Percentiles rank a stretch among this genome's conserved stretches.
Conservation (phyloP, 805 yeast species). For the Saturnispora quitensis region DNA sequence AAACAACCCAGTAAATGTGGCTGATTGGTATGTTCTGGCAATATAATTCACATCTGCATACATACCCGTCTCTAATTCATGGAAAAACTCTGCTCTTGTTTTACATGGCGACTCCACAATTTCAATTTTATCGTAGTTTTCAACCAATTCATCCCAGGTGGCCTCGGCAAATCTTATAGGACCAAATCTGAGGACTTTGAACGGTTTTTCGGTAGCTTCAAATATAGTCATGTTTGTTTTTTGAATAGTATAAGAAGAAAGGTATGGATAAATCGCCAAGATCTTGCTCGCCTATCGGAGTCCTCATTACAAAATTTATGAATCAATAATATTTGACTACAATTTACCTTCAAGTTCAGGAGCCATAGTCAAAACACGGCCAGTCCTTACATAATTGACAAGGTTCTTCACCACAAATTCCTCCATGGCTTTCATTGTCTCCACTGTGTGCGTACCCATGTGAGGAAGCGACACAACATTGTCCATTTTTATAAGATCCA, state of each 20-base stretch:
- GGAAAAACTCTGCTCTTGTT: slow-evolving; percentile 33
- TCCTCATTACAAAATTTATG: neutral
- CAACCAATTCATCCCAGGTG: slow-evolving; percentile 44
- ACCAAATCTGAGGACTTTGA: slow-evolving; percentile 62
- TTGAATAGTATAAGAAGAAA: neutral
- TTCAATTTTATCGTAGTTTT: slow-evolving; percentile 28
- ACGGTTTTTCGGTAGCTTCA: slow-evolving; percentile 27
- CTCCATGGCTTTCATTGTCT: slow-evolving; percentile 77
- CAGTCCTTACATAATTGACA: slow-evolving; percentile 45
- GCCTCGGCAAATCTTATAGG: slow-evolving; percentile 47
- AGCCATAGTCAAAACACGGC: slow-evolving; percentile 66
- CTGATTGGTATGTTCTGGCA: slow-evolving; percentile 35
- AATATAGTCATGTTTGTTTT: slow-evolving; percentile 14
- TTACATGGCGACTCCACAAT: slow-evolving; percentile 36
- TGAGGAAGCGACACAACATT: slow-evolving; percentile 79
- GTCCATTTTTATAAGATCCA: slow-evolving; percentile 51
- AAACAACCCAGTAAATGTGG: slow-evolving; percentile 31
- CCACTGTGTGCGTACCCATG: slow-evolving; percentile 74
- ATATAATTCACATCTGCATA: slow-evolving; percentile 30
- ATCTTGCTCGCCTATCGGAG: neutral
- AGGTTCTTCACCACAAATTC: slow-evolving; percentile 66
- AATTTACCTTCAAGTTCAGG: slow-evolving; percentile 50
- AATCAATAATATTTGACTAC: neutral
- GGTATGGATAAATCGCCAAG: neutral
- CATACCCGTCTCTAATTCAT: slow-evolving; percentile 30